Evolutionary conservation across 495 filamentous ascomycete species (phyloP).

Genomic region (Lasiosphaeriaceae sp.): DNA sequence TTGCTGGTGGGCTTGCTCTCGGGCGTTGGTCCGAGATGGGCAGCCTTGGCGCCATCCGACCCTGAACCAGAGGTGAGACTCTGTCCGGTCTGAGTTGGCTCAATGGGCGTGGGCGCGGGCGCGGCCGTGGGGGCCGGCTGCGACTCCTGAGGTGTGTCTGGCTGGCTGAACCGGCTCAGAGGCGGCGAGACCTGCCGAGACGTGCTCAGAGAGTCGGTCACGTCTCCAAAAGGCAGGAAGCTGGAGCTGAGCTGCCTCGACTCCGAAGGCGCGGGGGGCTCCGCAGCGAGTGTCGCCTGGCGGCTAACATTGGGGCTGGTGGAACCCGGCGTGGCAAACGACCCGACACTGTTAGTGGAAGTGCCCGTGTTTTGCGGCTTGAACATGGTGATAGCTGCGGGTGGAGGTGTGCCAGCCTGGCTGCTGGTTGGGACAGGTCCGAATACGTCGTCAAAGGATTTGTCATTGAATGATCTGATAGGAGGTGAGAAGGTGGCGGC

Average conservation of each 20-base stretch:
- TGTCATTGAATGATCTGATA: conserved; percentile 50
- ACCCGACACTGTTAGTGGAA: conserved; percentile 48
- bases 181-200: conserved; percentile 81
- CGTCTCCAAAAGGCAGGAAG: conserved; percentile 62
- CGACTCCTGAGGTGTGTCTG: conserved; percentile 57
- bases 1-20: conserved; percentile 19
- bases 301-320: conserved; percentile 54
- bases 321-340: conserved; percentile 50
- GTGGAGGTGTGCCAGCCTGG: conserved; percentile 41
- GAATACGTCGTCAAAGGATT: conserved; percentile 86
- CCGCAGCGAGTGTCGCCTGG: conserved; percentile 39
- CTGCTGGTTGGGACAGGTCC: conserved; percentile 49
- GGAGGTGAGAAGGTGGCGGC: conserved; percentile 49
- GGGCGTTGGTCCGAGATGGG: conserved; percentile 12
- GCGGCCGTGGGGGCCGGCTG: conserved; percentile 31
- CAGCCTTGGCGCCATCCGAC: conserved; percentile 23
- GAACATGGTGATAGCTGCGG: conserved; percentile 63
- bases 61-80: conserved; percentile 32
- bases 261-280: conserved; percentile 59
- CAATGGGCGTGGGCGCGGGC: conserved; percentile 33
- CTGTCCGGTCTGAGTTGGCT: conserved; percentile 30
- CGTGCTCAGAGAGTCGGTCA: conserved; percentile 65
- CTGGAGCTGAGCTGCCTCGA: conserved; percentile 69
- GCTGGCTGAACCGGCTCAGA: conserved; percentile 68
- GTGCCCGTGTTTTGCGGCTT: conserved; percentile 54